Evolutionary conservation across 441 rosid species (phyloP).

Genomic region (Pelargonium hybrid): DNA sequence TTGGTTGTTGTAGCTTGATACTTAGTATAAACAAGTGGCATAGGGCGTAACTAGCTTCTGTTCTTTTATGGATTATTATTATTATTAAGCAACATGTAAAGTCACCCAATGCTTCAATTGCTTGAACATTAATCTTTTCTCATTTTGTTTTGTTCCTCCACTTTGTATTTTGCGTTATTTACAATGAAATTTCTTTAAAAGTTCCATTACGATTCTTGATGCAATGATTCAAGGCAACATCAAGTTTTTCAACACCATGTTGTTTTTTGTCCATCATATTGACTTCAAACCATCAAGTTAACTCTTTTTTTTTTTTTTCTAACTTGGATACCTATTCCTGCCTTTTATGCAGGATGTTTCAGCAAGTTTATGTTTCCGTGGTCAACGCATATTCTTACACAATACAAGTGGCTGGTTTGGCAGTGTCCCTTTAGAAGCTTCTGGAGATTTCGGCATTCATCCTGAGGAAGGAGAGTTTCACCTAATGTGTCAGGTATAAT

Average conservation of each 20-base stretch:
- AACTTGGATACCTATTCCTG: constrained; percentile 8
- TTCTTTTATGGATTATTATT: background rate
- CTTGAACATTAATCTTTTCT: background rate
- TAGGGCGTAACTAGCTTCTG: background rate
- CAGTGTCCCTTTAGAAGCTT: constrained; percentile 87
- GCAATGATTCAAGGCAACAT: background rate
- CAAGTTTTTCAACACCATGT: constrained; percentile 1
- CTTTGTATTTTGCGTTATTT: background rate
- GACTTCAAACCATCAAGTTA: background rate
- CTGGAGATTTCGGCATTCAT: constrained; percentile 98
- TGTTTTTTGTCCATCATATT: background rate
- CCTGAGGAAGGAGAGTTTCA: constrained; percentile 99
- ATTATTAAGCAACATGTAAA: background rate
- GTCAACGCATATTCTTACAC: constrained; percentile 87
- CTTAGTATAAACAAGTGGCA: background rate
- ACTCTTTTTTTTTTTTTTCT: constrained; percentile 10
- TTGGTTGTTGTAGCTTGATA: background rate
- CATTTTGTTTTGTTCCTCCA: background rate
- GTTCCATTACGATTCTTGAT: background rate
- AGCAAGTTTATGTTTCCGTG: constrained; percentile 82
- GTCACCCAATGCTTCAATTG: background rate
- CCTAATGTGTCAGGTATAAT: constrained; percentile 86
- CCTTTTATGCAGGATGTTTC: constrained; percentile 58
- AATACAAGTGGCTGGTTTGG: constrained; percentile 98
- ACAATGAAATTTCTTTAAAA: background rate